Conservation (phyloP, 306 rosid species). For the Rosa chinensis region DNA sequence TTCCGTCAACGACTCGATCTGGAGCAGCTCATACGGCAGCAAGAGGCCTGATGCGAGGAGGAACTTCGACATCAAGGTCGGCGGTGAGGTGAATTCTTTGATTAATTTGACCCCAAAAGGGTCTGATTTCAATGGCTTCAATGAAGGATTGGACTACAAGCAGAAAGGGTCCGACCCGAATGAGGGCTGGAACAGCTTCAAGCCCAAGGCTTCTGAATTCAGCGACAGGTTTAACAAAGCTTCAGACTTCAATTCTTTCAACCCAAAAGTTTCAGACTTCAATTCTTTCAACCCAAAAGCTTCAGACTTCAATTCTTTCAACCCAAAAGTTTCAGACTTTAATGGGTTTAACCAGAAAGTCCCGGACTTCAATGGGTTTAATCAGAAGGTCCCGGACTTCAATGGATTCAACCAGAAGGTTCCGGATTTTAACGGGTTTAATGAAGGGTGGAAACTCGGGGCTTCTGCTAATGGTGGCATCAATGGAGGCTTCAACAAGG, state of each 20-base stretch:
- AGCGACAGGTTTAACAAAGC: slow-evolving; percentile 28
- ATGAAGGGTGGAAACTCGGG: slow-evolving; percentile 48
- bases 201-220: slow-evolving; percentile 34
- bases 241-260: not conserved
- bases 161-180: not conserved
- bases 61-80: slow-evolving; percentile 79
- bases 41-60: slow-evolving; percentile 58
- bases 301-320: not conserved
- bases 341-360: not conserved
- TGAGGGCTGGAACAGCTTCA: slow-evolving; percentile 18
- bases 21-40: slow-evolving; percentile 57
- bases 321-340: slow-evolving; percentile 7
- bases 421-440: slow-evolving; percentile 24
- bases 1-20: slow-evolving; percentile 76
- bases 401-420: slow-evolving; percentile 28
- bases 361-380: not conserved
- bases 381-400: slow-evolving; percentile 14
- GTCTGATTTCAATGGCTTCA: slow-evolving; percentile 42
- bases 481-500: slow-evolving; percentile 71
- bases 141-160: slow-evolving; percentile 14
- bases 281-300: not conserved
- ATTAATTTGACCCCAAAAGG: slow-evolving; percentile 30
- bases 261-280: slow-evolving; percentile 6
- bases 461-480: slow-evolving; percentile 22
- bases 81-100: slow-evolving; percentile 58